Conservation (phyloP, 1,139 yeast species). For the Yamadazyma epiphylla region DNA sequence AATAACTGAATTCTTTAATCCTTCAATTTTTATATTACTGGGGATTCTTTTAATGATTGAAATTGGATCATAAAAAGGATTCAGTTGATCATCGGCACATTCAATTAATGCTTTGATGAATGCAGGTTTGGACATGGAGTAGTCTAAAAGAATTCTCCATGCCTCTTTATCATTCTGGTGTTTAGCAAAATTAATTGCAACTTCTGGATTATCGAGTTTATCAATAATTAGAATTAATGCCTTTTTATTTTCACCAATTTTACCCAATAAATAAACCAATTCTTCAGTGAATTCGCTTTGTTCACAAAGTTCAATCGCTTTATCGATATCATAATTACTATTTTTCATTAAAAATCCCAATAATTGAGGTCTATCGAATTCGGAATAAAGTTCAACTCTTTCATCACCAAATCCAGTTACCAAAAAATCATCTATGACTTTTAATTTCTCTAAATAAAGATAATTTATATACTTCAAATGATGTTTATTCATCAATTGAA, state of each 20-base stretch:
- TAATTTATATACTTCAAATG: slow-evolving; percentile 54
- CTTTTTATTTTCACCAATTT: slow-evolving; percentile 72
- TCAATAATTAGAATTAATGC: slow-evolving; percentile 78
- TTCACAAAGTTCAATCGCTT: slow-evolving; percentile 66
- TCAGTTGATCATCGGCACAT: slow-evolving; percentile 55
- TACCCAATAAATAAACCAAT: slow-evolving; percentile 76
- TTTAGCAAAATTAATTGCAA: slow-evolving; percentile 80
- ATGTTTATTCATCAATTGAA: slow-evolving; percentile 42
- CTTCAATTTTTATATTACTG: slow-evolving; percentile 56
- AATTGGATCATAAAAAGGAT: slow-evolving; percentile 58
- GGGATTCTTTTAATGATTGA: slow-evolving; percentile 67
- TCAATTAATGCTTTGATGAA: slow-evolving; percentile 75
- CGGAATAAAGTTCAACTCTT: slow-evolving; percentile 60
- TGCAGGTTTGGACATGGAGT: slow-evolving; percentile 67
- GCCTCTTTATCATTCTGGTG: slow-evolving; percentile 68
- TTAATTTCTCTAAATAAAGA: slow-evolving; percentile 55
- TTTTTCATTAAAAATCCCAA: slow-evolving; percentile 44
- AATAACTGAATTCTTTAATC: slow-evolving; percentile 57
- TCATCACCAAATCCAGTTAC: slow-evolving; percentile 61
- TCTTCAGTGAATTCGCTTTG: slow-evolving; percentile 54
- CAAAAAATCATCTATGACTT: slow-evolving; percentile 50
- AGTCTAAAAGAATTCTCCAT: slow-evolving; percentile 72
- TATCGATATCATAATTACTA: slow-evolving; percentile 63
- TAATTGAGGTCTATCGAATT: slow-evolving; percentile 51
- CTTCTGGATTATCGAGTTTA: slow-evolving; percentile 69